These are phyloP conservation scores for Extremus antarcticus DNA, from an alignment of 495 filamentous ascomycete species.

Conservation along the genomic window DNA sequence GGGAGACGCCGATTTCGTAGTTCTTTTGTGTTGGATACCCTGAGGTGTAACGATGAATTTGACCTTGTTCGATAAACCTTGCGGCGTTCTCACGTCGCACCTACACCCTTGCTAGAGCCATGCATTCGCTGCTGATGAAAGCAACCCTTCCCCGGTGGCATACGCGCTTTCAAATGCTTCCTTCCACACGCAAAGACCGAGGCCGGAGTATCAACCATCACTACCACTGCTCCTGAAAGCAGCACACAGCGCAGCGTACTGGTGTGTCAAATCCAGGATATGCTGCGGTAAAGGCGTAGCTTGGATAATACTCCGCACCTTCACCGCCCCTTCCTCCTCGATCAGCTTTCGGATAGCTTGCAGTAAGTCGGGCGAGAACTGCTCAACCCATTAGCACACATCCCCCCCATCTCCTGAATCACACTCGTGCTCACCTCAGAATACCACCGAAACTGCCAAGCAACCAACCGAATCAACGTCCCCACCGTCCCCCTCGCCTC, in stretches of 20 bases:
- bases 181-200: too few species aligned
- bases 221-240: constrained; percentile 91
- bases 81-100: too few species aligned
- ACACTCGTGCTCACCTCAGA: constrained; percentile 74
- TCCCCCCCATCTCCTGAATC: too few species aligned
- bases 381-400: not conserved
- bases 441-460: constrained; percentile 99
- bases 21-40: not conserved
- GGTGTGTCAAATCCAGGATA: constrained; percentile 88
- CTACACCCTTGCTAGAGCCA: too few species aligned
- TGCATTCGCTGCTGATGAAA: too few species aligned
- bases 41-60: too few species aligned
- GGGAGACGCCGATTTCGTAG: too few species aligned
- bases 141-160: too few species aligned
- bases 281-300: constrained; percentile 86
- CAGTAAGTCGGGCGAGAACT: constrained; percentile 89
- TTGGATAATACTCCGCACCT: constrained; percentile 93
- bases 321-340: constrained; percentile 94
- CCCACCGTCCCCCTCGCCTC: constrained; percentile 67
- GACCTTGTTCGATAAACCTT: too few species aligned
- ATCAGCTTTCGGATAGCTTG: constrained; percentile 81
- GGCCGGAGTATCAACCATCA: constrained; percentile 66
- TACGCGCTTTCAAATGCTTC: too few species aligned
- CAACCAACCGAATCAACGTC: constrained; percentile 73
- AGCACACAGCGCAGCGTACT: constrained; percentile 88